Percentiles rank a stretch among this genome's conserved stretches.
These are phyloP conservation scores for Thelephora ganbajun DNA, from an alignment of 768 basidiomycete genomes.

Conservation along the genomic window DNA sequence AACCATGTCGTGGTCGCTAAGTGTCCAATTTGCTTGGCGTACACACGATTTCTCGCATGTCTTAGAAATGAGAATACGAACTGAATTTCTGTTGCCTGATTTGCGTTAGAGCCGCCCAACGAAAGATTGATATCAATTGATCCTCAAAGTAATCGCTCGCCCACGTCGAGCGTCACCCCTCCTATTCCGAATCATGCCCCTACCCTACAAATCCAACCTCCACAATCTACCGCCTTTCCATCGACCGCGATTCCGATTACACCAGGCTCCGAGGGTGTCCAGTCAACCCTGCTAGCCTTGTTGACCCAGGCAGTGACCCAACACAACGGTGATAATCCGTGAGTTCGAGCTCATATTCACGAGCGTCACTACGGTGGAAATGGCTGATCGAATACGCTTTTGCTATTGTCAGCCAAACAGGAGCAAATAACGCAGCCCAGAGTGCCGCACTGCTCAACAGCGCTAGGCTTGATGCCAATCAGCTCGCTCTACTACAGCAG, in stretches of 20 bases:
- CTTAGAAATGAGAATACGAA: slow-evolving; percentile 42
- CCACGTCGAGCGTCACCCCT: slow-evolving; percentile 8
- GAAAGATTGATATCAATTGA: slow-evolving; percentile 22
- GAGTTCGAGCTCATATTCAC: too few species aligned
- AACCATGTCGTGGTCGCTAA: slow-evolving; percentile 56
- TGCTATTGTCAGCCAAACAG: slow-evolving; percentile 38
- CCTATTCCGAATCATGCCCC: slow-evolving; percentile 7
- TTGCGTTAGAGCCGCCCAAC: slow-evolving; percentile 31
- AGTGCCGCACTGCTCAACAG: slow-evolving; percentile 15
- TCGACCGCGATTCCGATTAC: slow-evolving; percentile 12
- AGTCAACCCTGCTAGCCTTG: slow-evolving; percentile 55
- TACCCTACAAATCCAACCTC: slow-evolving; percentile 9
- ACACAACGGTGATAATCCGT: slow-evolving; percentile 16
- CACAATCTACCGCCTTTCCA: slow-evolving; percentile 8
- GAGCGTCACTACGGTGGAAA: slow-evolving; percentile 11
- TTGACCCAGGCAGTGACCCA: slow-evolving; percentile 46
- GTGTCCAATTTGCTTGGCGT: slow-evolving; percentile 45
- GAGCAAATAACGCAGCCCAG: slow-evolving; percentile 32
- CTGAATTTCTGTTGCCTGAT: slow-evolving; percentile 51
- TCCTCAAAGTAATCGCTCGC: slow-evolving; percentile 18
- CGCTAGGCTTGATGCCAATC: slow-evolving; percentile 32
- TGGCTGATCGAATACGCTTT: slow-evolving; percentile 22
- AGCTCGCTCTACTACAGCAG: slow-evolving; percentile 65
- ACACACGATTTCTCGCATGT: slow-evolving; percentile 6
- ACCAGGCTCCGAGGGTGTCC: slow-evolving; percentile 27